Evolutionary conservation across 257 asterid genomes (phyloP).

Genomic region (Solanum ossicruentum): DNA sequence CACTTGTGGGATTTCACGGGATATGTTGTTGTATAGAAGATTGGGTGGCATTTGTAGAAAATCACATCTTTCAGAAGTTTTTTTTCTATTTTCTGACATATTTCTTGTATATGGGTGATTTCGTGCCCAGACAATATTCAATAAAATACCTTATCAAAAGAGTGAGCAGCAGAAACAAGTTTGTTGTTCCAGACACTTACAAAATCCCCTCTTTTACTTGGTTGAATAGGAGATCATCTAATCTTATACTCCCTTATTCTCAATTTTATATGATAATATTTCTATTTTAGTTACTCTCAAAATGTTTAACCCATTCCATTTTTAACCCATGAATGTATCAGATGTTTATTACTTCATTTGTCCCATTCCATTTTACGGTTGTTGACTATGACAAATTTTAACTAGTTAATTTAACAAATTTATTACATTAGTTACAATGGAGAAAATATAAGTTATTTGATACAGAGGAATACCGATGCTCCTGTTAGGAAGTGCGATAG

Average conservation of each 20-base stretch:
- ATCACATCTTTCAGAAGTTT: not conserved
- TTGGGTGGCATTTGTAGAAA: not conserved
- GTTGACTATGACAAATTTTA: not conserved
- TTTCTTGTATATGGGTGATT: not conserved
- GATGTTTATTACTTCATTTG: not conserved
- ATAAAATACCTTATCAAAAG: not conserved
- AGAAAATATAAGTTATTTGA: not conserved
- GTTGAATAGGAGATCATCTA: not conserved
- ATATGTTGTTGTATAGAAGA: not conserved
- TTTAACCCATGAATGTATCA: not conserved
- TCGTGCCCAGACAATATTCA: not conserved
- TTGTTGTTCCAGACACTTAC: not conserved
- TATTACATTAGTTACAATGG: not conserved
- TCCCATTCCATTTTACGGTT: not conserved
- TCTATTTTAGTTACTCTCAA: not conserved
- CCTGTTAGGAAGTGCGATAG: too few relatives aligned
- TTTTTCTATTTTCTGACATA: not conserved
- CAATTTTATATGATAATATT: not conserved
- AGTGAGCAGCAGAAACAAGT: not conserved
- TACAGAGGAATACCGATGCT: too few relatives aligned
- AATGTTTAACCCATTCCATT: not conserved
- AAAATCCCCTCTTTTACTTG: not conserved
- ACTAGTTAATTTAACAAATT: not conserved
- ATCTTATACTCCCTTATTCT: not conserved
- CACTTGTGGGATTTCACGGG: not conserved